A percentile compares a stretch with the other conserved stretches of the same genome.
These are phyloP conservation scores for Dipteronia sinensis DNA, from an alignment of 345 rosid species.

Conservation along the genomic window DNA sequence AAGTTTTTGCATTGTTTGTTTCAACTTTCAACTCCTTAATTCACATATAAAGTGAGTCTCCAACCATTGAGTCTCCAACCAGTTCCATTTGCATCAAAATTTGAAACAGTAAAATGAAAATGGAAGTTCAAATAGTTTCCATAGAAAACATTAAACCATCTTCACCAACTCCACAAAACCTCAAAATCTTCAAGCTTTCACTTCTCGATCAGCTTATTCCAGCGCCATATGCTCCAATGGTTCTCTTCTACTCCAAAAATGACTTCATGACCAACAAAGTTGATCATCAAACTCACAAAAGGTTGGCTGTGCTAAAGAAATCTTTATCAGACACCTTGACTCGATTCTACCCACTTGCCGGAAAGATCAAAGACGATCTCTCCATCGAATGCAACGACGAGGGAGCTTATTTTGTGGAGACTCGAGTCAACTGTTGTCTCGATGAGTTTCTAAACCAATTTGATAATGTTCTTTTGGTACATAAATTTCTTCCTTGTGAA, in stretches of 20 bases:
- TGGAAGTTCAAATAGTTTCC: conserved; percentile 40
- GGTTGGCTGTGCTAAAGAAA: conserved; percentile 21
- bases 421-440: conserved; percentile 23
- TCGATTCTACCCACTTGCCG: conserved; percentile 39
- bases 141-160: conserved; percentile 40
- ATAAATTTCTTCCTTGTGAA: conserved; percentile 32
- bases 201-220: conserved; percentile 45
- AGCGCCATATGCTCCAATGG: conserved; percentile 27
- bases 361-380: conserved; percentile 31
- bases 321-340: conserved; percentile 40
- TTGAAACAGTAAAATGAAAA: conserved; percentile 5
- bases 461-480: conserved; percentile 20
- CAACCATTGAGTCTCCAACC: neutral
- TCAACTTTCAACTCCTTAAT: neutral
- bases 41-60: neutral
- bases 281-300: neutral
- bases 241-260: conserved; percentile 34
- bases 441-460: conserved; percentile 15
- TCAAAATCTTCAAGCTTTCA: conserved; percentile 36
- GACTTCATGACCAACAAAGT: neutral
- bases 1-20: neutral
- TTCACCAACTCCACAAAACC: conserved; percentile 39
- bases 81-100: neutral
- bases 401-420: conserved; percentile 33
- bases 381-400: conserved; percentile 37